phyloP scores from a whole-genome alignment of 2,329 filamentous ascomycete species.

The Clonostachys byssicola region DNA sequence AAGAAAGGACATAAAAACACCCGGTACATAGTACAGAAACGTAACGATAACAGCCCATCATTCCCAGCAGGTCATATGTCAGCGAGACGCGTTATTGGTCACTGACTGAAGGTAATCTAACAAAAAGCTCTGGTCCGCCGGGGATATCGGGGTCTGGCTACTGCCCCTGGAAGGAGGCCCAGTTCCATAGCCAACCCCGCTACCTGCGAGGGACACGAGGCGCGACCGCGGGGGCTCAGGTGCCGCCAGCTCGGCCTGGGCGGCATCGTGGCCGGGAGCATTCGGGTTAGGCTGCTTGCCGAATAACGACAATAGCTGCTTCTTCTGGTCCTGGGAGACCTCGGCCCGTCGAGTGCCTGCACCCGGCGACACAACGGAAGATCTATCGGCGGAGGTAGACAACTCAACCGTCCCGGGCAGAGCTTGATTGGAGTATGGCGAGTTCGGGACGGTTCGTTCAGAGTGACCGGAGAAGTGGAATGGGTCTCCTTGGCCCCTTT shows the following conservation, averaged over 20 bases:
- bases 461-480: slow-evolving; percentile 2
- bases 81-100: slow-evolving; percentile 31
- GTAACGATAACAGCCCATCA: background rate
- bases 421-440: slow-evolving; percentile 1
- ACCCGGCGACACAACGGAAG: slow-evolving; percentile 9
- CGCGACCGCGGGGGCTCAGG: slow-evolving; percentile 2
- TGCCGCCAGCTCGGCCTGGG: background rate
- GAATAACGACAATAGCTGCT: slow-evolving; percentile 58
- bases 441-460: background rate
- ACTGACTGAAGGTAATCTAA: slow-evolving; percentile 67
- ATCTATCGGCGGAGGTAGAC: slow-evolving; percentile 9
- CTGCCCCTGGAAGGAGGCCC: slow-evolving; percentile 31
- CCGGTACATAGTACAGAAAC: background rate
- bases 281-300: slow-evolving; percentile 24
- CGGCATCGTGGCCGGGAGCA: background rate
- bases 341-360: slow-evolving; percentile 8
- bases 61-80: slow-evolving; percentile 1
- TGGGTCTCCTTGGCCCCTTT: slow-evolving; percentile 21
- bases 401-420: slow-evolving; percentile 3
- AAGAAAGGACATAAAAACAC: too few relatives aligned
- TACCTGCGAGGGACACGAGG: background rate
- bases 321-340: slow-evolving; percentile 22
- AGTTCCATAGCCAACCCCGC: slow-evolving; percentile 1
- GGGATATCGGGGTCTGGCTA: slow-evolving; percentile 54
- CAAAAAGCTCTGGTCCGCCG: slow-evolving; percentile 72